Percentiles rank a stretch among this genome's conserved stretches.
Evolutionary conservation across 352 stramenopile species (phyloP).

Genomic region (Phytophthora boehmeriae): DNA sequence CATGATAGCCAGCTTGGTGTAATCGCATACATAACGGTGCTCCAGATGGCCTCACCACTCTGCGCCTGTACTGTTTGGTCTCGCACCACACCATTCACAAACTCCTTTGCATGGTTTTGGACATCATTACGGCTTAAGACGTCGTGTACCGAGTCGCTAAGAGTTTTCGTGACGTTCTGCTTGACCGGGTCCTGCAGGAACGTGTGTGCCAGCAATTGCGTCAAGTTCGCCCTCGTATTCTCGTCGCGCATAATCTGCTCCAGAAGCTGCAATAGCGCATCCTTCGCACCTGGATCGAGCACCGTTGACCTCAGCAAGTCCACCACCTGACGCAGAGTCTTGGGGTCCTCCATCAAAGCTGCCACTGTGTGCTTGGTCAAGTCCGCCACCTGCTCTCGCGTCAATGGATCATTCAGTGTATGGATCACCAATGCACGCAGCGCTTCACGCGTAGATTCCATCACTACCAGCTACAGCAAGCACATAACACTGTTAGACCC

Average conservation of each 20-base stretch:
- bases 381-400: conserved; percentile 50
- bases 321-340: conserved; percentile 62
- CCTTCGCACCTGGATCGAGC: conserved; percentile 52
- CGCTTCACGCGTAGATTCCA: conserved; percentile 65
- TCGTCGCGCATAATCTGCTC: conserved; percentile 72
- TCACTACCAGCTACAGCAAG: conserved; percentile 61
- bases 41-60: conserved; percentile 80
- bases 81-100: conserved; percentile 77
- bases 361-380: conserved; percentile 56
- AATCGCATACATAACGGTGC: conserved; percentile 81
- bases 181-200: conserved; percentile 77
- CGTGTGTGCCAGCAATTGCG: conserved; percentile 65
- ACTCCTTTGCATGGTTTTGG: conserved; percentile 85
- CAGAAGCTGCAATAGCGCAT: conserved; percentile 57
- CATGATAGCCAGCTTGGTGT: conserved; percentile 77
- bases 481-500: background rate
- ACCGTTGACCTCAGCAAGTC: conserved; percentile 55
- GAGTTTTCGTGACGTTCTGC: conserved; percentile 54
- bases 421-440: conserved; percentile 56
- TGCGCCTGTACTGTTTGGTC: conserved; percentile 84
- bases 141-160: conserved; percentile 75
- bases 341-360: conserved; percentile 57
- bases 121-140: conserved; percentile 77
- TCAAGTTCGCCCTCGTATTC: conserved; percentile 54
- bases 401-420: conserved; percentile 67